phyloP scores from a whole-genome alignment of 768 basidiomycete species.

The Tylopilus cervinicoccineus region DNA sequence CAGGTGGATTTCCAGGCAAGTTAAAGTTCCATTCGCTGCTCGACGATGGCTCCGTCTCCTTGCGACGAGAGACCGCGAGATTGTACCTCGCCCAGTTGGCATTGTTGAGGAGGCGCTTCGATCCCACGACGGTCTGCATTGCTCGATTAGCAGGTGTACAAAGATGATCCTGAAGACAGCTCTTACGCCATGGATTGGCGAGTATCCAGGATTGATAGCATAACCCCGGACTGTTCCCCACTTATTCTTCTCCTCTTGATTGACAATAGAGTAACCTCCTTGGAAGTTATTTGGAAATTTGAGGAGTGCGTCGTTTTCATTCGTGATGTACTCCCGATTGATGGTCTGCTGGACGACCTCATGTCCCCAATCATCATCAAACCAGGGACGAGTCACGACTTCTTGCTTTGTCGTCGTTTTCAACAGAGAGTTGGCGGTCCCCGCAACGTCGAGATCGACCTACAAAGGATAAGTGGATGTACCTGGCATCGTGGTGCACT shows the following conservation, averaged over 20 bases:
- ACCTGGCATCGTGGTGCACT: not conserved
- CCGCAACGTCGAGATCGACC: constrained; percentile 64
- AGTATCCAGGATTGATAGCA: constrained; percentile 56
- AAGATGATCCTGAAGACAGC: not conserved
- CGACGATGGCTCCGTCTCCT: constrained; percentile 58
- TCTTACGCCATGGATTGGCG: constrained; percentile 47
- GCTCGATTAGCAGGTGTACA: not conserved
- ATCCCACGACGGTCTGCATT: constrained; percentile 50
- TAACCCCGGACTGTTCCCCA: constrained; percentile 62
- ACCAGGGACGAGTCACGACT: constrained; percentile 50
- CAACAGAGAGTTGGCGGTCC: constrained; percentile 52
- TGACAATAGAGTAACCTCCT: constrained; percentile 54
- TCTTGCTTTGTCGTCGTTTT: constrained; percentile 49
- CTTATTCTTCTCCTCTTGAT: constrained; percentile 46
- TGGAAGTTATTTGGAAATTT: constrained; percentile 53
- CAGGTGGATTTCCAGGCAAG: constrained; percentile 50
- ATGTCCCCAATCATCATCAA: constrained; percentile 53
- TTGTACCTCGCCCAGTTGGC: constrained; percentile 67
- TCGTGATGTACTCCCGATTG: constrained; percentile 42
- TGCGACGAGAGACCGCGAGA: constrained; percentile 51
- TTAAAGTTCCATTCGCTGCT: constrained; percentile 63
- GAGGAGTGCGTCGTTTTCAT: constrained; percentile 48
- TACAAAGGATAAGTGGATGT: constrained; percentile 18
- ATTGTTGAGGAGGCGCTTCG: constrained; percentile 56
- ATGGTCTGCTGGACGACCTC: constrained; percentile 54